Conservation (phyloP, 768 basidiomycete species). For the Russula compacta region DNA sequence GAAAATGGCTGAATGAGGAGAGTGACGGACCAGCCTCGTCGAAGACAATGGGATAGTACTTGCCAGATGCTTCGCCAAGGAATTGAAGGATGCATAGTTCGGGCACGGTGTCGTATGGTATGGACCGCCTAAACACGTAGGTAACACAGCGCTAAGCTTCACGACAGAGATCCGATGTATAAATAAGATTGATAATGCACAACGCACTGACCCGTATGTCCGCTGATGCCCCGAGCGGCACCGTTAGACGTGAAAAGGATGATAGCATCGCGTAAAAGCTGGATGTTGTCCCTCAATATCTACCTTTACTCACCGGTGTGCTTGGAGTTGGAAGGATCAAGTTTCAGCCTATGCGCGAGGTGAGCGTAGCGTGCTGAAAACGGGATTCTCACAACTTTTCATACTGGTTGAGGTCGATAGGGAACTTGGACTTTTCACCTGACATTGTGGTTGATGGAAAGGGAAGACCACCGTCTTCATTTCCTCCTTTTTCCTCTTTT, state of each 20-base stretch:
- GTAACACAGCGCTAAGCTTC: neutral
- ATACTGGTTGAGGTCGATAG: constrained; percentile 17
- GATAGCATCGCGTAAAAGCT: constrained; percentile 76
- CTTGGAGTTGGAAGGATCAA: constrained; percentile 60
- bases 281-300: constrained; percentile 58
- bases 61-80: constrained; percentile 56
- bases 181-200: neutral
- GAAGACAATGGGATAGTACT: constrained; percentile 61
- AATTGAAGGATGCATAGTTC: constrained; percentile 75
- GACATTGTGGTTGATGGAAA: constrained; percentile 16
- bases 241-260: constrained; percentile 82
- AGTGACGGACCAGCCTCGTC: constrained; percentile 67
- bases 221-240: constrained; percentile 77
- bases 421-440: constrained; percentile 10
- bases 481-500: no score
- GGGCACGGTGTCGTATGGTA: constrained; percentile 60
- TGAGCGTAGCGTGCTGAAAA: neutral
- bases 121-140: constrained; percentile 30
- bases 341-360: constrained; percentile 41
- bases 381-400: constrained; percentile 7
- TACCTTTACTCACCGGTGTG: constrained; percentile 56
- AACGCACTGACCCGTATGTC: constrained; percentile 56
- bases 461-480: no score
- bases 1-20: neutral
- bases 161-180: neutral